Base-by-base conservation (phyloP, 1,284 basidiomycete species). In the Veloboletus limbatus region DNA sequence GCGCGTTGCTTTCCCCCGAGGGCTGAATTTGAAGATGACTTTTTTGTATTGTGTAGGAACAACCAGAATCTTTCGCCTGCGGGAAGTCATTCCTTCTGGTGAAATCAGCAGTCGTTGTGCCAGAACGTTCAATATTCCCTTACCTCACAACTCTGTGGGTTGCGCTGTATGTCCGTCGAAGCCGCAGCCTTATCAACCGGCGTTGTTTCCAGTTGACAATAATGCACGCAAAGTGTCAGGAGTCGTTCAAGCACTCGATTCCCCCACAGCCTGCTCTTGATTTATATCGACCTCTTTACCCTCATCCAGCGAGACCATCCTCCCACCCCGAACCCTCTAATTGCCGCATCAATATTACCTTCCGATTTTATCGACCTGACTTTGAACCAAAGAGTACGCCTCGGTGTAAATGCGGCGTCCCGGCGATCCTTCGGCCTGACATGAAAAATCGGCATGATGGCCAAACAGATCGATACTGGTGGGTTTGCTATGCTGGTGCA, bases 191-290 rank as follows among this genome's bases (percentile, higher is more conserved):
- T 25, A 44, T 40, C 18, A 25, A 34, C n/a, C 7, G 10, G 9
- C 26, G 11, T 30, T 30, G 33, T 45, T 39, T 30, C 45, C 16
- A 90, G 83, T 72, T 93, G 26, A 75, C 81, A n/a, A 87, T 96
- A 56, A 97, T 97, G 94, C 89, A 94, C 55, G 89, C 89, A 0
- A 85, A 88, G 2, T 87, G 84, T 52, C 94, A 97, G 71, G 93
- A 97, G 66, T 74, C 75, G 17, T 97, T 86, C 72, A 97, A 97
- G 56, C 88, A 90, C 54, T 76, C 78, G 8, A 77, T 94, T 10
- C 92, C 90, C 4, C 81, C 86, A 0, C 88, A 92, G 54, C 69
- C 76, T 28, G 75, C 81, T 0, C 76, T 95, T 42, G 92, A 95
- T 60, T 58, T 87, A 16, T 94, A 85, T 61, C 77, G 78, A 26